These are phyloP conservation scores for Fraxinus greggii DNA, from an alignment of 305 asterid species.

Conservation along the genomic window DNA sequence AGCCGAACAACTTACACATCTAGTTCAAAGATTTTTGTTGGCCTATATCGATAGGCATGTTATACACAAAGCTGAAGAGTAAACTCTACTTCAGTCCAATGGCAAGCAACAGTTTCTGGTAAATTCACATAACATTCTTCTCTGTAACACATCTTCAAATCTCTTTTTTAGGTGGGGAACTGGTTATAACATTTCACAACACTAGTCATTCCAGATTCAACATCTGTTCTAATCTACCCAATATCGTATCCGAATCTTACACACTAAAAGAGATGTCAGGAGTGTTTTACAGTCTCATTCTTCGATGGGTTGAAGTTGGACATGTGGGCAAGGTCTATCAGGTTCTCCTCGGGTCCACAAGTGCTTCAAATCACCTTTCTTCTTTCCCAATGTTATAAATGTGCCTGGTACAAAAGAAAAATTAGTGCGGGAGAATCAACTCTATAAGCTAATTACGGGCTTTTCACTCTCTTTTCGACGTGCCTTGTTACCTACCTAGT, in stretches of 20 bases:
- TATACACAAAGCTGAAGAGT: neutral
- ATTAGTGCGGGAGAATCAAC: no score
- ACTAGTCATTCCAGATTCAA: neutral
- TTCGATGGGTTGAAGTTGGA: constrained; percentile 42
- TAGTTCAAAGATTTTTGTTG: neutral
- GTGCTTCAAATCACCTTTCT: constrained; percentile 56
- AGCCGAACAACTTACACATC: neutral
- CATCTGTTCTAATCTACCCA: neutral
- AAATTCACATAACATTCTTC: neutral
- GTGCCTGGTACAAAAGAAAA: constrained; percentile 49
- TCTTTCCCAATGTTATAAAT: constrained; percentile 43
- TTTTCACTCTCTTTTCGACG: neutral
- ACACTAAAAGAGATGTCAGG: neutral
- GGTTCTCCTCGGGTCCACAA: constrained; percentile 66
- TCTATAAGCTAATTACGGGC: no score
- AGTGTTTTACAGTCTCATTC: neutral
- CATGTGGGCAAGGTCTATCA: constrained; percentile 46
- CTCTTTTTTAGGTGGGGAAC: neutral
- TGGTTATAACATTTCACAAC: neutral
- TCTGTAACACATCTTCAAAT: neutral
- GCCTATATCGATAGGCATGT: neutral
- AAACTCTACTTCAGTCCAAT: neutral
- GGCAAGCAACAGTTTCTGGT: neutral
- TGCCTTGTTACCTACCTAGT: constrained; percentile 37
- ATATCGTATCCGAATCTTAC: neutral